Evolutionary conservation across 169 alveolate species (phyloP), one percentile per base, ranked within the genome.

Genomic region (Plasmodium gallinaceum): DNA sequence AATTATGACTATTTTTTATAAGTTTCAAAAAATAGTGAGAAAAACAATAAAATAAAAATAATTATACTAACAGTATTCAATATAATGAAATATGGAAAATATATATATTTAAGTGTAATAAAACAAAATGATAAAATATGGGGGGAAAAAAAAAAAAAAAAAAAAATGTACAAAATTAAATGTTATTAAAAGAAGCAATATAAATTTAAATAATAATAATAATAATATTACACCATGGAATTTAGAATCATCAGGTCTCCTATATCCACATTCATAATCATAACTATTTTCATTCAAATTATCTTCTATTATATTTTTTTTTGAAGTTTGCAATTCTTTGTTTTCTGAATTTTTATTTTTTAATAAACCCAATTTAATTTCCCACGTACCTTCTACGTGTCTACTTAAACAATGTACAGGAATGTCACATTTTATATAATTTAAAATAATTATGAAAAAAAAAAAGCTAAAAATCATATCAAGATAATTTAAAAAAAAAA

Each of bases 351-450:
- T 68, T 39, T 66, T 61, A 0, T 43, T 52, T 71, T 68, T 83
- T 14, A 83, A 51, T 22, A 83, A 62, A 16, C 91, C 91, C 58
- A 83, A 5, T 14, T 48, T 68, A 6, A 83, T 83, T 37, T 83
- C 91, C 91, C 91, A 83, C 46, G 24, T 52, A 12, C 91, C 91
- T 20, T 68, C 83, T 20, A 83, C 91, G 24, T 83, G 85, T 66
- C 91, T 83, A 42, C 91, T 83, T 62, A 83, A 20, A n/a, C 91
- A 83, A 48, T 83, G 91, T 52, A 83, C 91, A 5, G 91, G 91
- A 18, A 83, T 66, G 62, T 83, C 91, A 83, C 91, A 83, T 68
- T 83, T 68, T 45, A 61, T 65, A 61, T 68, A 61, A 54, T 72
- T 83, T 45, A 68, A 58, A 61, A 68, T 66, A 57, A 62, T 8